A percentile compares a stretch with the other conserved stretches of the same genome.
These are phyloP conservation scores for Stylonectria norvegica DNA, from an alignment of 2,329 filamentous ascomycete genomes.

Conservation along the genomic window DNA sequence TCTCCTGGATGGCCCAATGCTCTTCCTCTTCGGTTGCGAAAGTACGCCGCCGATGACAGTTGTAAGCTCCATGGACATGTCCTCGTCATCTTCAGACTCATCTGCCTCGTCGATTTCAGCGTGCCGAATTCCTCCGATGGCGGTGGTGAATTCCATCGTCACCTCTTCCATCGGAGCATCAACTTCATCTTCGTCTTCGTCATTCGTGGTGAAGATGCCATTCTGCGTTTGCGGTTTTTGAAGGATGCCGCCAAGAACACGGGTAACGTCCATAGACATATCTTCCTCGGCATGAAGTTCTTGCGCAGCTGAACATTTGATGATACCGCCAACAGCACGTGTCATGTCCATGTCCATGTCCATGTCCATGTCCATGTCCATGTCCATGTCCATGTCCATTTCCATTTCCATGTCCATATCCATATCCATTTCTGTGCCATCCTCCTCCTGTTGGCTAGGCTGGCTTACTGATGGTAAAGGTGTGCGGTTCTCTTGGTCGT, in stretches of 20 bases:
- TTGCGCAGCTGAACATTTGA: conserved; percentile 42
- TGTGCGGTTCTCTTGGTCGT: conserved; percentile 42
- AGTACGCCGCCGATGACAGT: conserved; percentile 59
- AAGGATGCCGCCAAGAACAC: conserved; percentile 76
- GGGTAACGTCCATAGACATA: conserved; percentile 93
- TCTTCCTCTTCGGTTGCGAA: conserved; percentile 27
- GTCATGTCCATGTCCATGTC: conserved; percentile 57
- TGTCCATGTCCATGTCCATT: conserved; percentile 47
- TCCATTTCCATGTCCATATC: too few species aligned
- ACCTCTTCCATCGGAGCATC: conserved; percentile 41
- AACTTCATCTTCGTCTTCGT: conserved; percentile 29
- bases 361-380: conserved; percentile 52
- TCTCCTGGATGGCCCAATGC: conserved; percentile 18
- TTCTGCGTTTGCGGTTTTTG: conserved; percentile 37
- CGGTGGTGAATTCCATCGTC: conserved; percentile 78
- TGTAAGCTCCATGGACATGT: conserved; percentile 78
- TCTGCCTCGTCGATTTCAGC: conserved; percentile 31
- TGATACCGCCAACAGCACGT: conserved; percentile 52
- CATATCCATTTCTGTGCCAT: conserved; percentile 30
- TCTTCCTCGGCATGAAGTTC: conserved; percentile 53
- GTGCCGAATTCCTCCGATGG: conserved; percentile 66
- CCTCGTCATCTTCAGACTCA: conserved; percentile 52
- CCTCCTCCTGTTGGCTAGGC: conserved; percentile 16
- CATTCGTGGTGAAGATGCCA: conserved; percentile 25
- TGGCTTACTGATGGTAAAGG: conserved; percentile 9